Evolutionary conservation across 768 basidiomycete species (phyloP).

Genomic region (Crepidotus variabilis): DNA sequence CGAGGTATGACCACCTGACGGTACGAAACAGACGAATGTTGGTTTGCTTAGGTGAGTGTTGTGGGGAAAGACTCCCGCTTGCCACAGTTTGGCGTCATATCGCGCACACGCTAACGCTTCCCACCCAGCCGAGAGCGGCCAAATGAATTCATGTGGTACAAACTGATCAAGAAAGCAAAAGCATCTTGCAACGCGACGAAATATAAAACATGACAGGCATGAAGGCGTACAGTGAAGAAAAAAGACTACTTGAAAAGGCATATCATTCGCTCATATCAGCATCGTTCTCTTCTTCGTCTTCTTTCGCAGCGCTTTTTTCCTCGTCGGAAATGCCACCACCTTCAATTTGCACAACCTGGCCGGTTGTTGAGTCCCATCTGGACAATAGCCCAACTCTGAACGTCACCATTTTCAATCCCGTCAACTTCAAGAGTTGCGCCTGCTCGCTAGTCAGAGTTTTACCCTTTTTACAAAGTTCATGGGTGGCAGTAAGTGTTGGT

Average conservation of each 20-base stretch:
- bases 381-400: slow-evolving; percentile 72
- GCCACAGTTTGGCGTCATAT: neutral
- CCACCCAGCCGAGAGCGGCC: neutral
- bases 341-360: slow-evolving; percentile 59
- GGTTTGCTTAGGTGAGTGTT: neutral
- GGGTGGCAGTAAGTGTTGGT: slow-evolving; percentile 76
- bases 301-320: slow-evolving; percentile 27
- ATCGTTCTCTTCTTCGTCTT: slow-evolving; percentile 33
- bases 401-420: slow-evolving; percentile 84
- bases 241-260: too few relatives aligned
- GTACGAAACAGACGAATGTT: neutral
- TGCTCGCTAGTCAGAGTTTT: slow-evolving; percentile 80
- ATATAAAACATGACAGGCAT: too few relatives aligned
- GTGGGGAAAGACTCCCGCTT: neutral
- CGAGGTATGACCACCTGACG: neutral
- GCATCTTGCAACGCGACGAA: too few relatives aligned
- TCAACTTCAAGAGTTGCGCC: slow-evolving; percentile 88
- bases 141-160: too few relatives aligned
- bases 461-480: slow-evolving; percentile 81
- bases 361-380: slow-evolving; percentile 69
- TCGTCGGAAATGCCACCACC: slow-evolving; percentile 36
- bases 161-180: too few relatives aligned
- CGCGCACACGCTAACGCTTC: slow-evolving; percentile 2
- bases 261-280: slow-evolving; percentile 35
- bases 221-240: too few relatives aligned